phyloP scores from a whole-genome alignment of 179 eudicot genomes.

The Corrigiola litoralis region DNA sequence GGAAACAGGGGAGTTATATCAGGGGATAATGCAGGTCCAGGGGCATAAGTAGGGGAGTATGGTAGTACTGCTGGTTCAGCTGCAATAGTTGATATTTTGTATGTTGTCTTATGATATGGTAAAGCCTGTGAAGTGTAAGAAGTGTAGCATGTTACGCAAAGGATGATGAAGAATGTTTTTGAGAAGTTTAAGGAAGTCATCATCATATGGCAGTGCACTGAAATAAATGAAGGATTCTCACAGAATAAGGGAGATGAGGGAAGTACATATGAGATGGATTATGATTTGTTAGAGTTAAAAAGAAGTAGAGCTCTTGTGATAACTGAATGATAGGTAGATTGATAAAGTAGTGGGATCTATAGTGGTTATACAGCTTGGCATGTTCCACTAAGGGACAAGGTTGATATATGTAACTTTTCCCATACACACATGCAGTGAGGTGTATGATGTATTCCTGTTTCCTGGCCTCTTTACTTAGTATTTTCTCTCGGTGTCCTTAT shows the following conservation, averaged over 20 bases:
- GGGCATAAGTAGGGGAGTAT: conserved; percentile 12
- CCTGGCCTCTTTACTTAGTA: conserved; percentile 7
- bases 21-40: conserved; percentile 48
- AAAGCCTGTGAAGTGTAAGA: background rate
- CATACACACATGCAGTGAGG: conserved; percentile 20
- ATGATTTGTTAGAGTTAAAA: conserved; percentile 8
- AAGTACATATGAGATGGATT: background rate
- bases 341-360: conserved; percentile 9
- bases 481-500: conserved; percentile 1
- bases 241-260: background rate
- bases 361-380: conserved; percentile 36
- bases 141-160: background rate
- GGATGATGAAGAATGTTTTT: background rate
- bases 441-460: too few relatives aligned
- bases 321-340: conserved; percentile 16
- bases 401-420: conserved; percentile 17
- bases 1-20: conserved; percentile 65
- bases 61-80: conserved; percentile 68
- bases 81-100: conserved; percentile 40
- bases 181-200: conserved; percentile 28
- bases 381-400: conserved; percentile 41
- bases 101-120: background rate
- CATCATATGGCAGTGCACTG: conserved; percentile 1
- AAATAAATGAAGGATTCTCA: background rate
- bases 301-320: conserved; percentile 12